These are phyloP conservation scores for Apiospora sp. DNA, from an alignment of 2,329 filamentous ascomycete species.

Conservation along the genomic window DNA sequence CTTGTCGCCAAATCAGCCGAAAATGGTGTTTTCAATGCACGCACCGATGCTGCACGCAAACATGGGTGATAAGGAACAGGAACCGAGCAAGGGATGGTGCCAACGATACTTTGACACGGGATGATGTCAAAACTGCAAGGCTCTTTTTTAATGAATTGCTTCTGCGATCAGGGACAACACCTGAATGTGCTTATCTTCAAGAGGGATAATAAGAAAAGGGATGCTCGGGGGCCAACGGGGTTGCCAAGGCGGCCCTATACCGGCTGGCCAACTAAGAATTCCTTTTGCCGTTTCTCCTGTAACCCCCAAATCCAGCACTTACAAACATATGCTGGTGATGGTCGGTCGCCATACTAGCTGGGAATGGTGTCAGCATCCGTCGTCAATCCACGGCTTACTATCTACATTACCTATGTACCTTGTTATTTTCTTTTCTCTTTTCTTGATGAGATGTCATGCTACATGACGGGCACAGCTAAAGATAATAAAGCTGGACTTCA, in stretches of 20 bases:
- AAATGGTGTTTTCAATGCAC: background rate
- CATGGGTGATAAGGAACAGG: background rate
- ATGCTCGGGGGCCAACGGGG: background rate
- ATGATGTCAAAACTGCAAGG: background rate
- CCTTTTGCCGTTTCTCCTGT: background rate
- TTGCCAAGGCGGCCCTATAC: slow-evolving; percentile 6
- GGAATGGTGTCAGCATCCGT: background rate
- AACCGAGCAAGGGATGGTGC: background rate
- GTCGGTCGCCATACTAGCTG: background rate
- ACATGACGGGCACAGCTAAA: background rate
- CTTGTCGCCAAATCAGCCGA: background rate
- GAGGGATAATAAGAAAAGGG: background rate
- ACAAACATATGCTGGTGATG: background rate
- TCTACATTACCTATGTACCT: background rate
- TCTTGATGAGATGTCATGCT: background rate
- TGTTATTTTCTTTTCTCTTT: too few relatives aligned
- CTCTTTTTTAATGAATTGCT: background rate
- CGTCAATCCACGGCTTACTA: background rate
- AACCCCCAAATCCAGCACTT: background rate
- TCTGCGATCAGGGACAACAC: background rate
- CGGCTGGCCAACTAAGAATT: background rate
- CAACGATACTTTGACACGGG: background rate
- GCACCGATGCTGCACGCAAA: background rate
- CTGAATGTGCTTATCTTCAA: background rate
- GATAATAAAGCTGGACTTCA: background rate